Conservation (phyloP, 345 rosid genomes). For the Salix exigua region DNA sequence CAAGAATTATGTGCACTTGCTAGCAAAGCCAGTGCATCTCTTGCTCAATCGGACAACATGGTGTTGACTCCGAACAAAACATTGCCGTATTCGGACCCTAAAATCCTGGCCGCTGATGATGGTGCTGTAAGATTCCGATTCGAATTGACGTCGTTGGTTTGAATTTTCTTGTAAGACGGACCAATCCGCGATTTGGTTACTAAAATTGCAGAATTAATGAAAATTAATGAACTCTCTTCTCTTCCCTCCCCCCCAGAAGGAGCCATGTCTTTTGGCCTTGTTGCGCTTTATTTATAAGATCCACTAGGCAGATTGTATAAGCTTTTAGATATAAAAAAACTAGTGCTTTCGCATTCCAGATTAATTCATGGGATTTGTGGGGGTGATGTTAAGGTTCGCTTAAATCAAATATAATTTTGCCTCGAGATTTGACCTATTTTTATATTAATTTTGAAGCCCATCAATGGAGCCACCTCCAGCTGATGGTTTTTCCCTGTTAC, state of each 20-base stretch:
- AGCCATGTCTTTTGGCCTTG: neutral
- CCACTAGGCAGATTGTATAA: no score
- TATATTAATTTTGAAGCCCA: no score
- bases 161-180: neutral
- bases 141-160: neutral
- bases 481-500: neutral
- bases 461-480: no score
- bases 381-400: neutral
- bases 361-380: no score
- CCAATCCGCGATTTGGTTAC: neutral
- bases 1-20: constrained; percentile 43
- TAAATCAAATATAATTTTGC: no score
- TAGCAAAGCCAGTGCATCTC: constrained; percentile 35
- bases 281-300: neutral
- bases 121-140: constrained; percentile 3
- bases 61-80: neutral
- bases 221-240: neutral
- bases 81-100: neutral
- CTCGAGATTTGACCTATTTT: no score
- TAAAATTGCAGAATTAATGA: neutral
- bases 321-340: neutral
- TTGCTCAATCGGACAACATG: constrained; percentile 2
- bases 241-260: no score
- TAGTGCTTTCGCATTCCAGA: neutral
- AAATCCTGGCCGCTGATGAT: neutral